Base-by-base conservation (phyloP, 2,329 filamentous ascomycete genomes). In the Pseudocercospora vitis region DNA sequence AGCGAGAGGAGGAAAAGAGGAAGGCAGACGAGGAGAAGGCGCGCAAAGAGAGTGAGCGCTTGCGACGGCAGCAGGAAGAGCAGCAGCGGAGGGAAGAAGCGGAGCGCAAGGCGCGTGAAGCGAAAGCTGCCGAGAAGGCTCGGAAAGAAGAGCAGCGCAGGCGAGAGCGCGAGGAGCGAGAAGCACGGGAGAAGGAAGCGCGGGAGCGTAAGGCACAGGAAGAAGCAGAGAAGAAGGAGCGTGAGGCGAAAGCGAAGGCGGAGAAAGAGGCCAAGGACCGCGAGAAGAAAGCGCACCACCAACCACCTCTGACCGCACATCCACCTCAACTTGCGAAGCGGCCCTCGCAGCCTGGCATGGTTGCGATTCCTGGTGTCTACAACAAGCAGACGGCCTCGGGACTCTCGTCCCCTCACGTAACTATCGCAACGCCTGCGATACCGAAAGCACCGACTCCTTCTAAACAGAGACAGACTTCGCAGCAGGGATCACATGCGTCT, bases 1-100 rank as follows among this genome's bases (percentile, higher is more conserved):
- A 95, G 75, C 89, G 87, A 65, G 94, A 99, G 68, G 88, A 89
- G 3, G 89, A 95, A 71, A 90, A 86, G 71, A 95, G 89, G 71
- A 88, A 88, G 23, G 89, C 90, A 60, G 94, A 97, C 66, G 92
- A 96, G 65, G 91, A 96, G 64, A 86, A 86, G 48, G 76, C 86
- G 53, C 83, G 85, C 52, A 96, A 91, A 70, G 92, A 97, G 68
- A 86, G 87, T 3, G 92, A 97, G 65, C 88, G 87, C 67, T 82
- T 86, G 68, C 86, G 85, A 58, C 84, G 88, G 45, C 76, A 87
- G 51, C 86, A 90, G 66, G 91, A 96, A 67, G 90, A 95, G 70
- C 85, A 89, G 60, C 90, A 95, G 64, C 84, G 86, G 61, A 89
- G 95, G 66, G 87, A 87, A 23, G 91, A 96, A 69, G 80, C 83